Evolutionary conservation across 2,329 filamentous ascomycete genomes (phyloP).

Genomic region (Aspergillus ustus): DNA sequence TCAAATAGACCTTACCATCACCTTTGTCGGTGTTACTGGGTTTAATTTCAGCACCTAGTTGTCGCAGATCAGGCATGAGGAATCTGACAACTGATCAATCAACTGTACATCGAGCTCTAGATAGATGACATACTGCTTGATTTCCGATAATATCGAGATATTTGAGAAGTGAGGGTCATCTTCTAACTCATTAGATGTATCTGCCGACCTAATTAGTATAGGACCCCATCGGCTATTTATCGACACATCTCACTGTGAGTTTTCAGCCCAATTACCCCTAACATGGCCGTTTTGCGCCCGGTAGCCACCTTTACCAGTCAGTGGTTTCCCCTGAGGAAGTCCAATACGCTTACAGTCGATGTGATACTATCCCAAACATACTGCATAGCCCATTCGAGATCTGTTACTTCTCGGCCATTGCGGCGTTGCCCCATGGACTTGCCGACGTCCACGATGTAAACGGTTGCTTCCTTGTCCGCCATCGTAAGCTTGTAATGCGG

Average conservation of each 20-base stretch:
- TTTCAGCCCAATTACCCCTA: slow-evolving; percentile 81
- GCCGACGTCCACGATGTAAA: slow-evolving; percentile 90
- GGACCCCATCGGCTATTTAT: background rate
- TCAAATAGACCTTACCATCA: slow-evolving; percentile 61
- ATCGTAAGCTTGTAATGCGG: slow-evolving; percentile 57
- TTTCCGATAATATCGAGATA: slow-evolving; percentile 71
- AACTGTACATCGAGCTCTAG: background rate
- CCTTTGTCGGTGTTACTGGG: slow-evolving; percentile 71
- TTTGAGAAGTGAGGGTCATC: slow-evolving; percentile 75
- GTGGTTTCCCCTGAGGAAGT: background rate
- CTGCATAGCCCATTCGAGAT: slow-evolving; percentile 86
- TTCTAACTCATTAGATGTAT: slow-evolving; percentile 70
- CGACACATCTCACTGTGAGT: slow-evolving; percentile 65
- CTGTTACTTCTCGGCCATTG: slow-evolving; percentile 72
- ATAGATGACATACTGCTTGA: slow-evolving; percentile 66
- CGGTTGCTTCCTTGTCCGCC: slow-evolving; percentile 89
- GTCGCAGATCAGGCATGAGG: slow-evolving; percentile 70
- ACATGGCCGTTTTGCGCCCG: slow-evolving; percentile 73
- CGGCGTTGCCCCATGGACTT: slow-evolving; percentile 77
- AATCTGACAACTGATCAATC: slow-evolving; percentile 45
- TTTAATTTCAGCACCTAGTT: slow-evolving; percentile 66
- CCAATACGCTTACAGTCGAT: slow-evolving; percentile 62
- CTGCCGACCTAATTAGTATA: slow-evolving; percentile 38
- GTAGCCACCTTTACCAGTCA: slow-evolving; percentile 55
- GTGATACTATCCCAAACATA: slow-evolving; percentile 96